Evolutionary conservation across 441 rosid species (phyloP).

Genomic region (Sinapis alba): DNA sequence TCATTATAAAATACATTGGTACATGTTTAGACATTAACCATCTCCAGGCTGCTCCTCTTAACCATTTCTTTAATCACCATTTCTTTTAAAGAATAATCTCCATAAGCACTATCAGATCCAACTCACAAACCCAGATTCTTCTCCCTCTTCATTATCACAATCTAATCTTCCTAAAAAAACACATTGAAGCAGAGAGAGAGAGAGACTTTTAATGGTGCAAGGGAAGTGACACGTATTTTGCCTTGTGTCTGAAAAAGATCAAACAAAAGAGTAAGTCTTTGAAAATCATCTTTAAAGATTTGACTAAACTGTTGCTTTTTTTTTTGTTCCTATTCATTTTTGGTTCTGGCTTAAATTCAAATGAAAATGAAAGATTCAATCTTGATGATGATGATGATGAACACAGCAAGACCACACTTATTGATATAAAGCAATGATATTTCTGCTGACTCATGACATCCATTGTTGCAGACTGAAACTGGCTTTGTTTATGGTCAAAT

Average conservation of each 20-base stretch:
- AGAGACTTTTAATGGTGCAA: constrained; percentile 33
- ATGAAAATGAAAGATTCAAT: constrained; percentile 8
- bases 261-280: constrained; percentile 36
- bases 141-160: constrained; percentile 41
- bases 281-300: constrained; percentile 28
- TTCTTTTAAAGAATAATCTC: neutral
- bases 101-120: constrained; percentile 59
- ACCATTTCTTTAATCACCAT: constrained; percentile 46
- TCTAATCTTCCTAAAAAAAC: constrained; percentile 38
- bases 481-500: constrained; percentile 45
- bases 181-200: constrained; percentile 31
- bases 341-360: constrained; percentile 20
- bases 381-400: constrained; percentile 24
- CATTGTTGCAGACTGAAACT: constrained; percentile 40
- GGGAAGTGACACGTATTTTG: constrained; percentile 37
- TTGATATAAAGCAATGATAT: constrained; percentile 23
- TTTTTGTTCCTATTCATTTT: constrained; percentile 17
- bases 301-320: constrained; percentile 24
- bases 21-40: constrained; percentile 35
- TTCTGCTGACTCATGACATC: constrained; percentile 36
- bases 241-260: constrained; percentile 33
- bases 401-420: constrained; percentile 16
- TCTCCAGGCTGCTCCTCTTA: constrained; percentile 53
- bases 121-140: constrained; percentile 57
- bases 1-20: constrained; percentile 36